Conservation (phyloP, 2,329 filamentous ascomycete genomes). For the Epicoccum sorghinum region DNA sequence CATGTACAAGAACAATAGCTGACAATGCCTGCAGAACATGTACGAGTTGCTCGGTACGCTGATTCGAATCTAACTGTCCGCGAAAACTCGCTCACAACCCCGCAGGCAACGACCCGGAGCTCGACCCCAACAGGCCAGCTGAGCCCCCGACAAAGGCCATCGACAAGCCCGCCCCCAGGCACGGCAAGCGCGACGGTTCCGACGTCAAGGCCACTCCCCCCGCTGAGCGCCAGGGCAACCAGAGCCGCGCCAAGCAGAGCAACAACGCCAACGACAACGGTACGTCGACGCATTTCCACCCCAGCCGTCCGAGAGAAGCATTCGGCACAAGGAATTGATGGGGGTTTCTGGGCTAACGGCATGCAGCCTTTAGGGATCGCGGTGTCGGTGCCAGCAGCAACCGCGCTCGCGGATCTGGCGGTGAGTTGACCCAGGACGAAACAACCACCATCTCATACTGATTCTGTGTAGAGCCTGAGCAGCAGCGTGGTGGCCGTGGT, state of each 20-base stretch:
- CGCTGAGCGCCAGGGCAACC: slow-evolving; percentile 41
- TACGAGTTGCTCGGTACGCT: slow-evolving; percentile 95
- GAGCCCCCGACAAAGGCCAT: slow-evolving; percentile 84
- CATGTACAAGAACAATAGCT: slow-evolving; percentile 33
- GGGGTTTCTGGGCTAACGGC: slow-evolving; percentile 24
- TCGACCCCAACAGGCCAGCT: slow-evolving; percentile 75
- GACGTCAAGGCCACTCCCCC: slow-evolving; percentile 63
- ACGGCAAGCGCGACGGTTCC: slow-evolving; percentile 84
- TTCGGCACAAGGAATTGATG: neutral
- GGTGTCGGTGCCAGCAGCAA: slow-evolving; percentile 81
- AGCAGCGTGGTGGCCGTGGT: slow-evolving; percentile 40
- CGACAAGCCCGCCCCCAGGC: slow-evolving; percentile 79
- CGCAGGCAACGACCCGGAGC: slow-evolving; percentile 71
- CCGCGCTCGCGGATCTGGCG: slow-evolving; percentile 66
- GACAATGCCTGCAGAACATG: slow-evolving; percentile 72
- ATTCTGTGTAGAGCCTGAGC: slow-evolving; percentile 26
- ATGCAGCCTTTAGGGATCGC: slow-evolving; percentile 85
- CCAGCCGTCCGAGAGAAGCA: neutral
- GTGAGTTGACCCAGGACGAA: slow-evolving; percentile 26
- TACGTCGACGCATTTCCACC: slow-evolving; percentile 60
- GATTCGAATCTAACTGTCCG: slow-evolving; percentile 7
- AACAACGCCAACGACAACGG: slow-evolving; percentile 83
- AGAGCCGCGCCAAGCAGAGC: slow-evolving; percentile 50
- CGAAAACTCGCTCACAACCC: slow-evolving; percentile 32
- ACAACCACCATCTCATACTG: slow-evolving; percentile 10